A percentile compares a stretch with the other conserved stretches of the same genome.
phyloP scores from a whole-genome alignment of 441 rosid genomes.

The Monsonia emarginata region DNA sequence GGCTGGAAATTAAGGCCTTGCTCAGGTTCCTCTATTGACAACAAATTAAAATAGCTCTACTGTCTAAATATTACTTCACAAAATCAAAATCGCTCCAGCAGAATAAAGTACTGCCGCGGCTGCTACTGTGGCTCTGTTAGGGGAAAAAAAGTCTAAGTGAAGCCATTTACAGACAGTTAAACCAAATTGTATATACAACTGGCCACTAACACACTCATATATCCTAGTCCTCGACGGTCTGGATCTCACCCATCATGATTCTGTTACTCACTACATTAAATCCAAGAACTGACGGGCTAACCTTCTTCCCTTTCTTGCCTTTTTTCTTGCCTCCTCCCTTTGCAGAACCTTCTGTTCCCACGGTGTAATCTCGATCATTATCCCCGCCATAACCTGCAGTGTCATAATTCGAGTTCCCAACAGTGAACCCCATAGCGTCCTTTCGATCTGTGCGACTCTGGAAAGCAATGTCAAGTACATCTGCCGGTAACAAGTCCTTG shows the following conservation, averaged over 20 bases:
- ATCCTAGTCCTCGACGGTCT: constrained; percentile 63
- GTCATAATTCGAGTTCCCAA: constrained; percentile 34
- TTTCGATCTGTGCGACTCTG: constrained; percentile 37
- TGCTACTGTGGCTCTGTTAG: constrained; percentile 15
- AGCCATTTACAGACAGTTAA: constrained; percentile 26
- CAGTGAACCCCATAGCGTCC: constrained; percentile 26
- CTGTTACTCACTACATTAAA: constrained; percentile 92
- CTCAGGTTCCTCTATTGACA: background rate
- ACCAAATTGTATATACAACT: constrained; percentile 39
- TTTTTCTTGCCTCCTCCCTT: constrained; percentile 74
- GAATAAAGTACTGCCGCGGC: constrained; percentile 23
- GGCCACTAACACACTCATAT: background rate
- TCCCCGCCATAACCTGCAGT: constrained; percentile 23
- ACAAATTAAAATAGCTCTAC: constrained; percentile 13
- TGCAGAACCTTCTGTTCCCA: constrained; percentile 36
- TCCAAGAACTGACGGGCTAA: constrained; percentile 67
- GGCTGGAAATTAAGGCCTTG: background rate
- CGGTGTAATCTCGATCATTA: constrained; percentile 16
- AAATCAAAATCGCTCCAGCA: constrained; percentile 41
- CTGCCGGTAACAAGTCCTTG: constrained; percentile 60
- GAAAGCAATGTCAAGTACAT: constrained; percentile 74
- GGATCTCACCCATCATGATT: constrained; percentile 99
- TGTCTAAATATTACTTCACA: constrained; percentile 18
- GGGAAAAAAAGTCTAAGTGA: constrained; percentile 22
- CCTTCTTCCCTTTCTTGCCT: constrained; percentile 87